Conservation (phyloP, 495 filamentous ascomycete species). For the Lasiosphaeria miniovina region DNA sequence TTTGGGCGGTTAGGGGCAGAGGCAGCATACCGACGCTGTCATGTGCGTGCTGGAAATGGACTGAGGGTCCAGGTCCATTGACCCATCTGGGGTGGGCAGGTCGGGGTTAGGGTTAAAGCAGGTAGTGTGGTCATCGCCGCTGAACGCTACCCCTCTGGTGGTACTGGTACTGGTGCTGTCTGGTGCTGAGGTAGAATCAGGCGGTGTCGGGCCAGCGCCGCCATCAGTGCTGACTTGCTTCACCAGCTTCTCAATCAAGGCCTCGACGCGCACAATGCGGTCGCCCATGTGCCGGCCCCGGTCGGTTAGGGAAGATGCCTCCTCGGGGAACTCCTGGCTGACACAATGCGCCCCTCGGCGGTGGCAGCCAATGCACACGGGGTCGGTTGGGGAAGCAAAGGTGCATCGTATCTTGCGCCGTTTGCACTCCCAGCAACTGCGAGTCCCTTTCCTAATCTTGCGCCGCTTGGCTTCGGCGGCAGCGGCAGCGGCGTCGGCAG, state of each 20-base stretch:
- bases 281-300: constrained; percentile 16
- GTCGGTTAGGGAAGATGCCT: constrained; percentile 8
- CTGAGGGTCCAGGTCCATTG: no score
- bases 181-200: no score
- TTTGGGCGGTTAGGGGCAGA: no score
- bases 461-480: constrained; percentile 19
- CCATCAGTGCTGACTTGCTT: constrained; percentile 9
- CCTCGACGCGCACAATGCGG: constrained; percentile 27
- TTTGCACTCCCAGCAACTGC: constrained; percentile 53
- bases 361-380: constrained; percentile 42
- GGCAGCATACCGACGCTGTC: no score
- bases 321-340: constrained; percentile 43
- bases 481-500: neutral
- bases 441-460: constrained; percentile 48
- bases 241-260: constrained; percentile 29
- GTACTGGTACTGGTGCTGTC: no score
- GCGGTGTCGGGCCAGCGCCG: no score
- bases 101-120: no score
- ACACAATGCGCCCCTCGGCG: constrained; percentile 40
- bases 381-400: constrained; percentile 28
- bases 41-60: no score
- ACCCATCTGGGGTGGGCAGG: no score
- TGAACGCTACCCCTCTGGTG: no score
- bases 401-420: constrained; percentile 48
- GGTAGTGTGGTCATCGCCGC: no score